phyloP scores from a whole-genome alignment of 495 filamentous ascomycete genomes.

The Rostrohypoxylon terebratum region DNA sequence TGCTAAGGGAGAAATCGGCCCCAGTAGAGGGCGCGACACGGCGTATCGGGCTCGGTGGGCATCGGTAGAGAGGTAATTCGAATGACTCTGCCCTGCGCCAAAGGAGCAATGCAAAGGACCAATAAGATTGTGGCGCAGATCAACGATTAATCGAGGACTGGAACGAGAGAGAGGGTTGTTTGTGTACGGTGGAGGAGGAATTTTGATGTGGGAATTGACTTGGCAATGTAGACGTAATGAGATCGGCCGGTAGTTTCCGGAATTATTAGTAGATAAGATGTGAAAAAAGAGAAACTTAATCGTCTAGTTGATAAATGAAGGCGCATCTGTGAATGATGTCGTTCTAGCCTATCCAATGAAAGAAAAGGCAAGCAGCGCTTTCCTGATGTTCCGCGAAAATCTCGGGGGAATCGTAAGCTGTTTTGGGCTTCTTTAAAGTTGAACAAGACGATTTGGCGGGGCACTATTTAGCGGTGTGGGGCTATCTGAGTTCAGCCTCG shows the following conservation, averaged over 20 bases:
- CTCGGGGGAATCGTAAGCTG: slow-evolving; percentile 34
- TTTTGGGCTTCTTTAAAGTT: slow-evolving; percentile 12
- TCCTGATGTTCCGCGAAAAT: slow-evolving; percentile 42
- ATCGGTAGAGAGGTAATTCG: slow-evolving; percentile 55
- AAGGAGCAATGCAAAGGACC: slow-evolving; percentile 39
- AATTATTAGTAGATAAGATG: neutral
- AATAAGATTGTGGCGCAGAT: slow-evolving; percentile 15
- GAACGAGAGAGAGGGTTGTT: neutral
- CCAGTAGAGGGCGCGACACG: slow-evolving; percentile 59
- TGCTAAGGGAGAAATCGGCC: slow-evolving; percentile 62
- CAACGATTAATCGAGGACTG: neutral
- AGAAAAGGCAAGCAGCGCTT: slow-evolving; percentile 9
- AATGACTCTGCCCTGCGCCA: slow-evolving; percentile 39
- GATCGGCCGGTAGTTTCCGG: slow-evolving; percentile 4
- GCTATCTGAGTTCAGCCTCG: slow-evolving; percentile 31
- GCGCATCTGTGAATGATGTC: slow-evolving; percentile 41
- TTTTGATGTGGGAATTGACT: neutral
- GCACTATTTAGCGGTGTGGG: slow-evolving; percentile 24
- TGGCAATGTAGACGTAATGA: neutral
- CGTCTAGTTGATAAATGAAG: slow-evolving; percentile 23
- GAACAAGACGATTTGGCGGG: slow-evolving; percentile 24
- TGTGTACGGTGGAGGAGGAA: neutral
- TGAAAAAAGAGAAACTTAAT: slow-evolving; percentile 26
- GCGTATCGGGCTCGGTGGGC: slow-evolving; percentile 58
- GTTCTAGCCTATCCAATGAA: slow-evolving; percentile 36